Percentiles rank a stretch among this genome's conserved stretches.
phyloP scores from a whole-genome alignment of 2,329 filamentous ascomycete genomes.

The Fusarium torulosum region DNA sequence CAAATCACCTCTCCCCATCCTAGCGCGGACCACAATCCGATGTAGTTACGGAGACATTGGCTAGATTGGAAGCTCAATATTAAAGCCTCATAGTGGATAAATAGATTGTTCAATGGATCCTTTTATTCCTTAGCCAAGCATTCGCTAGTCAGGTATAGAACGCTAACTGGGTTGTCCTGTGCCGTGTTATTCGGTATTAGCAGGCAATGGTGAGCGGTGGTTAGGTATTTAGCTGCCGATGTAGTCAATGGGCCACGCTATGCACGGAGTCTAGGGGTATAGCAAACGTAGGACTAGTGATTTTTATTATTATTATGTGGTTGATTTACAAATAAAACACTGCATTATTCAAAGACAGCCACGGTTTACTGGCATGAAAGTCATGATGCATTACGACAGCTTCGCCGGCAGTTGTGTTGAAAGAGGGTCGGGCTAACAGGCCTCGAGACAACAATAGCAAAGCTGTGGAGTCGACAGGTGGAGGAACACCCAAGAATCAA shows the following conservation, averaged over 20 bases:
- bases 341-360: slow-evolving; percentile 7
- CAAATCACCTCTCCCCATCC: slow-evolving; percentile 20
- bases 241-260: slow-evolving; percentile 13
- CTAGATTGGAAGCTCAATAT: slow-evolving; percentile 17
- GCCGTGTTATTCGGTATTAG: slow-evolving; percentile 7
- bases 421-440: slow-evolving; percentile 41
- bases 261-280: too few relatives aligned
- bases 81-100: slow-evolving; percentile 29
- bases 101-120: slow-evolving; percentile 27
- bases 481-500: slow-evolving; percentile 32
- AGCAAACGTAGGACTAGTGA: too few relatives aligned
- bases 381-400: slow-evolving; percentile 25
- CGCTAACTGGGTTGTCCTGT: slow-evolving; percentile 1
- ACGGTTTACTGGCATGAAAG: background rate
- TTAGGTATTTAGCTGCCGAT: slow-evolving; percentile 31
- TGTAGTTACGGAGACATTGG: background rate
- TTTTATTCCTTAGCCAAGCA: slow-evolving; percentile 17
- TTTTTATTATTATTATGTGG: background rate
- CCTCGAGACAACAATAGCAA: slow-evolving; percentile 41
- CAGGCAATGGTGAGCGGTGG: slow-evolving; percentile 5
- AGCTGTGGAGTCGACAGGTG: slow-evolving; percentile 40
- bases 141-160: slow-evolving; percentile 1
- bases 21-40: slow-evolving; percentile 32
- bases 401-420: slow-evolving; percentile 35
- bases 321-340: slow-evolving; percentile 3